Evolutionary conservation across 805 yeast genomes (phyloP).

Genomic region (Spathaspora hagerdaliae): DNA sequence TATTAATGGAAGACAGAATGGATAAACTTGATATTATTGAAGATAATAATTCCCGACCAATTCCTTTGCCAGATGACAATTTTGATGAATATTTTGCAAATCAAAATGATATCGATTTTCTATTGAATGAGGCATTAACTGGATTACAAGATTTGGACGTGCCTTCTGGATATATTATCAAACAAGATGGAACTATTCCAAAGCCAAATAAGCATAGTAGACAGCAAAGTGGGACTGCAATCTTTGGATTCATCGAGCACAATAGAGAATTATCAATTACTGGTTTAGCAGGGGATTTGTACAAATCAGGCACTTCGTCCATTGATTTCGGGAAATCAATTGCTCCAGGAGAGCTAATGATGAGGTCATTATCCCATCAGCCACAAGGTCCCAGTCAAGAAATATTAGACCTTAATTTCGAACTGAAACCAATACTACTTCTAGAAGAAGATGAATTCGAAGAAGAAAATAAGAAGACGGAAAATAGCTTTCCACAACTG

Average conservation of each 20-base stretch:
- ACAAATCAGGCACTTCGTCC: constrained; percentile 9
- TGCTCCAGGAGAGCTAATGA: constrained; percentile 29
- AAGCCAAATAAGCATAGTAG: constrained; percentile 44
- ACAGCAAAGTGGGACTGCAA: constrained; percentile 74
- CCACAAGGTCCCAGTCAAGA: constrained; percentile 4
- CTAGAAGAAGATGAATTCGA: constrained; percentile 26
- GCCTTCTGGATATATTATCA: constrained; percentile 39
- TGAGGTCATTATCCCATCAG: background rate
- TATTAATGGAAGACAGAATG: constrained; percentile 9
- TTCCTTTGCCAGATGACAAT: constrained; percentile 53
- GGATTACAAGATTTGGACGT: constrained; percentile 63
- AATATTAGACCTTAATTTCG: constrained; percentile 7
- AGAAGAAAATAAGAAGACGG: constrained; percentile 7
- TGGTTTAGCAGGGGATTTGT: constrained; percentile 31
- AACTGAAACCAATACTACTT: constrained; percentile 20
- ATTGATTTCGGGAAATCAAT: constrained; percentile 25
- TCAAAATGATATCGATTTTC: constrained; percentile 46
- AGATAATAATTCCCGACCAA: constrained; percentile 26
- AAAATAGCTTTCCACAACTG: constrained; percentile 2
- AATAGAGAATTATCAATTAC: constrained; percentile 59
- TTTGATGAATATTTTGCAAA: constrained; percentile 43
- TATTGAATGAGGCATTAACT: constrained; percentile 53
- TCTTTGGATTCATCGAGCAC: constrained; percentile 70
- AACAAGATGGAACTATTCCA: constrained; percentile 1
- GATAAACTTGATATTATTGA: constrained; percentile 27